These are phyloP conservation scores for Dimocarpus longan DNA, from an alignment of 345 rosid genomes.

Conservation along the genomic window DNA sequence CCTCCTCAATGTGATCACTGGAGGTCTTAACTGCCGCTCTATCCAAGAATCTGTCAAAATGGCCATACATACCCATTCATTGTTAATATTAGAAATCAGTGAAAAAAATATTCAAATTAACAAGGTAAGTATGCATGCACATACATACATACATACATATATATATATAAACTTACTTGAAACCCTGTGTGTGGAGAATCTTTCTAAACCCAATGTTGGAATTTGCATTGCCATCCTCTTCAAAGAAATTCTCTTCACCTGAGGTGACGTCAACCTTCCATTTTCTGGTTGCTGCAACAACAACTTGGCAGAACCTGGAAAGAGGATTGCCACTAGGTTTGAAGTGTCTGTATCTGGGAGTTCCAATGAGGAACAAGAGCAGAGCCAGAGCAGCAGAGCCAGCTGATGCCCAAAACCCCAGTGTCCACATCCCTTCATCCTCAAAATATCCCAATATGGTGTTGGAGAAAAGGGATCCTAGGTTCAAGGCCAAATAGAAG, in stretches of 20 bases:
- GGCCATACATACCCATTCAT: no score
- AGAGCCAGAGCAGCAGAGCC: slow-evolving; percentile 77
- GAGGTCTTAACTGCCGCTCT: slow-evolving; percentile 77
- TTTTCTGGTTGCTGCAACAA: slow-evolving; percentile 72
- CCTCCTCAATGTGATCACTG: slow-evolving; percentile 45
- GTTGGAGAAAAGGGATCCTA: slow-evolving; percentile 92
- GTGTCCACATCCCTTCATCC: slow-evolving; percentile 78
- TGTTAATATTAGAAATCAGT: not conserved
- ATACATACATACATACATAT: no score
- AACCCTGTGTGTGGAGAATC: slow-evolving; percentile 75
- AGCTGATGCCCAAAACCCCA: slow-evolving; percentile 89
- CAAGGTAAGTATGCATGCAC: not conserved
- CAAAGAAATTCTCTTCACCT: slow-evolving; percentile 48
- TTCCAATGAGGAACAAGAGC: slow-evolving; percentile 67
- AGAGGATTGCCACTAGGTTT: slow-evolving; percentile 82
- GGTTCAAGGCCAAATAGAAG: slow-evolving; percentile 87
- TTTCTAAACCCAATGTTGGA: slow-evolving; percentile 46
- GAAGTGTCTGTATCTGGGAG: slow-evolving; percentile 78
- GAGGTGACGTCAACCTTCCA: slow-evolving; percentile 39
- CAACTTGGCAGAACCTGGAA: slow-evolving; percentile 75
- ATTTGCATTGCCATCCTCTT: slow-evolving; percentile 31
- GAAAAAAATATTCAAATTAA: not conserved
- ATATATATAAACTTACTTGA: slow-evolving; percentile 45
- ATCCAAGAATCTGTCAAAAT: slow-evolving; percentile 69
- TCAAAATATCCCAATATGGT: slow-evolving; percentile 86